A percentile compares a stretch with the other conserved stretches of the same genome.
phyloP scores from a whole-genome alignment of 1,284 basidiomycete genomes.

The Coniferiporia weirii region DNA sequence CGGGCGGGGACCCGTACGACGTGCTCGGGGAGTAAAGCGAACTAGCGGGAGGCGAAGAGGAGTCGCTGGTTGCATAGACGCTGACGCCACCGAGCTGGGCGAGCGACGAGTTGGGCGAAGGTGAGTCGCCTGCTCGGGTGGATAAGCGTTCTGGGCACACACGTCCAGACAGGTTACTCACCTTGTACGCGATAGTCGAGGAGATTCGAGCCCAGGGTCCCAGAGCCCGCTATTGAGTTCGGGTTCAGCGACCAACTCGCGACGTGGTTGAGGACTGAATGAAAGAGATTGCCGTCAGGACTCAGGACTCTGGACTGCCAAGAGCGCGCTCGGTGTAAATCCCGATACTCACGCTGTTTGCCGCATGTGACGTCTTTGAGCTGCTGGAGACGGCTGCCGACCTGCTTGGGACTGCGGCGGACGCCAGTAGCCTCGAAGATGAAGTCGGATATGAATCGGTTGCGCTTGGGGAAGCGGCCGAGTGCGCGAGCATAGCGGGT shows the following conservation, averaged over 20 bases:
- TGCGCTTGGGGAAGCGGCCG: constrained; percentile 67
- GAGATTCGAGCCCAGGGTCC: neutral
- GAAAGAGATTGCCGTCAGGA: too few species aligned
- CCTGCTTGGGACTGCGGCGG: constrained; percentile 63
- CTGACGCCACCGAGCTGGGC: neutral
- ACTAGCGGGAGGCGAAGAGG: neutral
- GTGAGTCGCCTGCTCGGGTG: neutral
- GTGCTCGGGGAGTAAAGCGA: constrained; percentile 4
- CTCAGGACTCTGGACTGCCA: neutral
- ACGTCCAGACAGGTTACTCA: neutral
- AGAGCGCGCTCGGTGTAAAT: neutral
- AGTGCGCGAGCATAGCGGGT: constrained; percentile 63
- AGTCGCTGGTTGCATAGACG: neutral
- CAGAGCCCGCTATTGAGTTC: neutral
- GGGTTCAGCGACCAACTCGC: constrained; percentile 16
- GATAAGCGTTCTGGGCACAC: neutral
- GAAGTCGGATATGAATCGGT: constrained; percentile 68
- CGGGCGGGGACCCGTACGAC: constrained; percentile 8
- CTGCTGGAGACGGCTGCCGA: constrained; percentile 68
- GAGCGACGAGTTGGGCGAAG: neutral
- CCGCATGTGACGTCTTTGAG: constrained; percentile 62
- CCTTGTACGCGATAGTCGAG: neutral
- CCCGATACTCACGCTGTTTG: constrained; percentile 48
- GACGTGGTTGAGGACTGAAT: constrained; percentile 14
- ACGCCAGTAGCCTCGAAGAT: constrained; percentile 59